These are phyloP conservation scores for Cyclospora cayetanensis DNA, from an alignment of 169 alveolate species.

Conservation along the genomic window DNA sequence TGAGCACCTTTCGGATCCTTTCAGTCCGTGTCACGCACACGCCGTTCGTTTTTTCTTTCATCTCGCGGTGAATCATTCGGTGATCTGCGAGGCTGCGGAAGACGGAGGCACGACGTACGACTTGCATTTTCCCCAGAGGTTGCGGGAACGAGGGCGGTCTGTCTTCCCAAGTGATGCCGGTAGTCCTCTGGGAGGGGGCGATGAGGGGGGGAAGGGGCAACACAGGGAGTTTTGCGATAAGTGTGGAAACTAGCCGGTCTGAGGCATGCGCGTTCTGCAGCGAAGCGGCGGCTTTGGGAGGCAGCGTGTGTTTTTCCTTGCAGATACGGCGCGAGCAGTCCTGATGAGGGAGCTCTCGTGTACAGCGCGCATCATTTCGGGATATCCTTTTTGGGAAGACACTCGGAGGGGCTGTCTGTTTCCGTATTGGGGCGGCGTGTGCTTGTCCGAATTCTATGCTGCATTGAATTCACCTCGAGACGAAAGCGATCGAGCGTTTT, in stretches of 20 bases:
- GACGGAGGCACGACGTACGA: constrained; percentile 2
- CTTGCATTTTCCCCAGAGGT: neutral
- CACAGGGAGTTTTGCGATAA: no score
- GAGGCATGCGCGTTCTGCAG: no score
- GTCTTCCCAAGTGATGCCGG: no score
- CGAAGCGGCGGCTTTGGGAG: no score
- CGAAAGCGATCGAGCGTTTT: constrained; percentile 41
- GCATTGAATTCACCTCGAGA: constrained; percentile 1
- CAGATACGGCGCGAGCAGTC: constrained; percentile 86
- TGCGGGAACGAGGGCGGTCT: no score
- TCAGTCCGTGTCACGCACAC: constrained; percentile 4
- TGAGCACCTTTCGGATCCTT: neutral
- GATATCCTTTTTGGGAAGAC: constrained; percentile 4
- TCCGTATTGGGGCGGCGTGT: neutral
- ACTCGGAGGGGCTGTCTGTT: constrained; percentile 17
- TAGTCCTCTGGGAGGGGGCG: no score
- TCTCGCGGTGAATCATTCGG: constrained; percentile 58
- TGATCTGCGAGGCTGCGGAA: constrained; percentile 23
- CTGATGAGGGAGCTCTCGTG: constrained; percentile 90
- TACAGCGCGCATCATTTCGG: constrained; percentile 84
- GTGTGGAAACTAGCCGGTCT: no score
- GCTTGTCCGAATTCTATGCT: neutral
- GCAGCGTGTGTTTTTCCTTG: neutral
- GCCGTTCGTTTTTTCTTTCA: constrained; percentile 26
- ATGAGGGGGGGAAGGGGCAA: no score